Percentiles rank a stretch among this genome's conserved stretches.
phyloP scores from a whole-genome alignment of 2,329 filamentous ascomycete species.

The Claviceps sp. region DNA sequence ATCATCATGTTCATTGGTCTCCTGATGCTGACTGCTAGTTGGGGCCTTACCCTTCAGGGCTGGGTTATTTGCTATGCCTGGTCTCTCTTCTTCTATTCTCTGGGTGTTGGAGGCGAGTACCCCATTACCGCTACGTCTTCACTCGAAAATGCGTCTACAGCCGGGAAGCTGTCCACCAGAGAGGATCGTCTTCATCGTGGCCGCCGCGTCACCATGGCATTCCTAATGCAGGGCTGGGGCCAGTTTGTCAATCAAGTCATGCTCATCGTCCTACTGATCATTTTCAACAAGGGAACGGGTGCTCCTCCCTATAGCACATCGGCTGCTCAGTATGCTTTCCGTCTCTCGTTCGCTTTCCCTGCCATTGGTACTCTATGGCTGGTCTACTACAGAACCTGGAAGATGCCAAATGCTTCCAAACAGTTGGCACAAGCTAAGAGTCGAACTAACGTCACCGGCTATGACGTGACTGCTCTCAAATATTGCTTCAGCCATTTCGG shows the following conservation, averaged over 20 bases:
- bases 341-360: slow-evolving; percentile 81
- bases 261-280: slow-evolving; percentile 72
- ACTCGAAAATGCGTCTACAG: slow-evolving; percentile 80
- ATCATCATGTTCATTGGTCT: slow-evolving; percentile 87
- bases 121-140: slow-evolving; percentile 93
- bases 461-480: slow-evolving; percentile 72
- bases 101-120: slow-evolving; percentile 73
- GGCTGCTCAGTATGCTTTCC: slow-evolving; percentile 82
- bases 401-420: slow-evolving; percentile 81
- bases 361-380: slow-evolving; percentile 88
- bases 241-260: slow-evolving; percentile 89
- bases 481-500: slow-evolving; percentile 75
- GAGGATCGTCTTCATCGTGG: slow-evolving; percentile 92
- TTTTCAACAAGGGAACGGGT: slow-evolving; percentile 69
- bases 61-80: slow-evolving; percentile 97
- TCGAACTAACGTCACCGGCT: slow-evolving; percentile 77
- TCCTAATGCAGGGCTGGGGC: slow-evolving; percentile 98
- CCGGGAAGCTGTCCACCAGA: slow-evolving; percentile 76
- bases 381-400: slow-evolving; percentile 88
- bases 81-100: slow-evolving; percentile 69
- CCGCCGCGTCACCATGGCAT: slow-evolving; percentile 87
- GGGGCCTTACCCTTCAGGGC: slow-evolving; percentile 75
- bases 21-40: slow-evolving; percentile 79
- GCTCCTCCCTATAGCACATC: slow-evolving; percentile 63
- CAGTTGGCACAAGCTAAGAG: slow-evolving; percentile 74